Percentiles rank a stretch among this genome's conserved stretches.
These are phyloP conservation scores for Boletus semigastroideus DNA, from an alignment of 1,284 basidiomycete genomes.

Conservation along the genomic window DNA sequence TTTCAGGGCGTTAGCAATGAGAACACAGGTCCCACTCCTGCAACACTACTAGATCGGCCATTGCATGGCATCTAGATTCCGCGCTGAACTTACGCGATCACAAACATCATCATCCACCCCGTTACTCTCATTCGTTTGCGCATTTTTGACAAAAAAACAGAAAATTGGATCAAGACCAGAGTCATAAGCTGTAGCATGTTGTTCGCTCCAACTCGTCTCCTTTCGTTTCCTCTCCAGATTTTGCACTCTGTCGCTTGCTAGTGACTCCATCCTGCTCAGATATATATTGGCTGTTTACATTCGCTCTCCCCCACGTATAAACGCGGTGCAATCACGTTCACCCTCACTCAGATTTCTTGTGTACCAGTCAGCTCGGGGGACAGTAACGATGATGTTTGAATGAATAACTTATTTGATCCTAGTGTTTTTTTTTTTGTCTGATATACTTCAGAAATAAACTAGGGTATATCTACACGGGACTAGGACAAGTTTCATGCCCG, in stretches of 20 bases:
- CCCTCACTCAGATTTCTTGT: constrained; percentile 9
- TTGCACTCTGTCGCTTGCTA: constrained; percentile 11
- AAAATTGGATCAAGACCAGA: constrained; percentile 12
- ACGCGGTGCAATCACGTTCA: constrained; percentile 12
- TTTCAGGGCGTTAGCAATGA: constrained; percentile 29
- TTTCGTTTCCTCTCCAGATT: constrained; percentile 4
- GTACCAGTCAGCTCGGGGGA: constrained; percentile 12
- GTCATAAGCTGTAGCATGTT: constrained; percentile 29
- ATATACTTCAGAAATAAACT: background rate
- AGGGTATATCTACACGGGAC: constrained; percentile 3
- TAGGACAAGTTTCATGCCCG: constrained; percentile 15
- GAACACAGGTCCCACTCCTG: constrained; percentile 9
- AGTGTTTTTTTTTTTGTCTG: background rate
- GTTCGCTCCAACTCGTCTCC: constrained; percentile 12
- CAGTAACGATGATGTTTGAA: constrained; percentile 15
- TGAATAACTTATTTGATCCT: constrained; percentile 15
- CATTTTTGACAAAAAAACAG: constrained; percentile 7
- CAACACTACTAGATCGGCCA: constrained; percentile 2
- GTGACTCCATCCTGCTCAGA: constrained; percentile 19
- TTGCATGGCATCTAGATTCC: constrained; percentile 10
- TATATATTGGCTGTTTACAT: constrained; percentile 24
- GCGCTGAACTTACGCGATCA: constrained; percentile 1
- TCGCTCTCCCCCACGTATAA: constrained; percentile 6
- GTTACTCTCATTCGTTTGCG: constrained; percentile 21
- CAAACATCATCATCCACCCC: constrained; percentile 1